phyloP scores from a whole-genome alignment of 2,329 filamentous ascomycete genomes.

The Sarocladium strictum region DNA sequence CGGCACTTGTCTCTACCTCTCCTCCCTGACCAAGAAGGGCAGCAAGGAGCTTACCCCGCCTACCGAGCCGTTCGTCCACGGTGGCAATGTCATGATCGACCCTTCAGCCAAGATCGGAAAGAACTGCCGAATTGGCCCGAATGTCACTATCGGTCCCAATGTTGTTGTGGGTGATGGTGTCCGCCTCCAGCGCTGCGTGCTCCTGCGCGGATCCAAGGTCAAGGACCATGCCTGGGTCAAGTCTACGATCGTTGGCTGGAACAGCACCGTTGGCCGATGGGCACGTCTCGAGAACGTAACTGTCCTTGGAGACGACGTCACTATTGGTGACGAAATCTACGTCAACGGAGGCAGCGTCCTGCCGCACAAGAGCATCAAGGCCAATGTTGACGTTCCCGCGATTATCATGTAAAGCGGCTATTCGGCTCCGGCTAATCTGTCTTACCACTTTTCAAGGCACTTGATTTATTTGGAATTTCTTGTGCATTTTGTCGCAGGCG shows the following conservation, averaged over 20 bases:
- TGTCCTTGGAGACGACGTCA: constrained; percentile 96
- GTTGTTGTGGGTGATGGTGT: constrained; percentile 93
- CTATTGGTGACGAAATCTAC: constrained; percentile 96
- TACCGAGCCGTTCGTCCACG: constrained; percentile 75
- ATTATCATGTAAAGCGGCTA: constrained; percentile 55
- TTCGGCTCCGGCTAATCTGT: neutral
- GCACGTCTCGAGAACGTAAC: constrained; percentile 95
- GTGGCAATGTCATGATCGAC: constrained; percentile 94
- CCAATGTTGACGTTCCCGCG: constrained; percentile 79
- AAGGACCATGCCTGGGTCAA: constrained; percentile 99
- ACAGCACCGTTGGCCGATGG: constrained; percentile 93
- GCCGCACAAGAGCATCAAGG: constrained; percentile 98
- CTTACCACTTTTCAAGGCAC: neutral
- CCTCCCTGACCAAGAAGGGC: constrained; percentile 82
- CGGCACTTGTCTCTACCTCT: constrained; percentile 93
- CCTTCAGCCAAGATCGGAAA: constrained; percentile 92
- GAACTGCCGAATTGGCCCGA: constrained; percentile 96
- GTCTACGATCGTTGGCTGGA: constrained; percentile 98
- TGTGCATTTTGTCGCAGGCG: constrained; percentile 7
- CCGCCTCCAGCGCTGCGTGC: constrained; percentile 84
- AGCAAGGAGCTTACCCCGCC: constrained; percentile 74
- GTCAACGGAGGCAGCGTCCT: constrained; percentile 95
- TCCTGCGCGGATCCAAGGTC: constrained; percentile 84
- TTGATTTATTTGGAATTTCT: constrained; percentile 1
- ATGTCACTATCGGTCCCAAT: constrained; percentile 90